A percentile compares a stretch with the other conserved stretches of the same genome.
Conservation (phyloP, 2,329 filamentous ascomycete genomes). For the Diaporthe longicolla region DNA sequence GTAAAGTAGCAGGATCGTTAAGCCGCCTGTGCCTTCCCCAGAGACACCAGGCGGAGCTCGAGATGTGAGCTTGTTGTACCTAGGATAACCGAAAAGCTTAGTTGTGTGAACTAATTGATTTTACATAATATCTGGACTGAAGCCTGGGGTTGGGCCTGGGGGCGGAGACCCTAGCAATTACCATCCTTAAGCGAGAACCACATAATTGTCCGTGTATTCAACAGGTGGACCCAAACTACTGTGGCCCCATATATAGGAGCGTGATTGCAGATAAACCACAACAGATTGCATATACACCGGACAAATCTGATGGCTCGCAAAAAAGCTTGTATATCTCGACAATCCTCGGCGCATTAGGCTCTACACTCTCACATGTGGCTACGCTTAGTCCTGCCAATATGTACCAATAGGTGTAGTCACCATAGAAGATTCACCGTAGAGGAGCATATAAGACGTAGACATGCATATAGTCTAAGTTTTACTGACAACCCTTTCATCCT, state of each 20-base stretch:
- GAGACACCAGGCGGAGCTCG: background rate
- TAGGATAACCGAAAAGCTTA: constrained; percentile 31
- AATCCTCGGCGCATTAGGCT: background rate
- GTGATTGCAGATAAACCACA: background rate
- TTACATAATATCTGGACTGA: constrained; percentile 10
- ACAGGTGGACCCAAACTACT: background rate
- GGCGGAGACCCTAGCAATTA: background rate
- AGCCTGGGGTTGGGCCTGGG: background rate
- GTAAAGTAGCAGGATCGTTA: background rate
- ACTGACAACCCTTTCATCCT: too few relatives aligned
- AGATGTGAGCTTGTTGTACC: constrained; percentile 11
- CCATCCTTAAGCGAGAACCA: background rate
- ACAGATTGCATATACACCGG: too few relatives aligned
- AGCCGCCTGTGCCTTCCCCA: background rate
- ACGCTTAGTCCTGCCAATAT: too few relatives aligned
- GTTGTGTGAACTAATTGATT: constrained; percentile 6
- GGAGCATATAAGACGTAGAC: too few relatives aligned
- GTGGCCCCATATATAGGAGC: background rate
- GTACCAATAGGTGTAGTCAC: too few relatives aligned
- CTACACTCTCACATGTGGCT: background rate
- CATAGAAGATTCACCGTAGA: too few relatives aligned
- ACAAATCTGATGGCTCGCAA: too few relatives aligned
- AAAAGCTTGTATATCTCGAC: background rate
- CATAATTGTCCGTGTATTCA: background rate
- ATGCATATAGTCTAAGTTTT: too few relatives aligned